phyloP scores from a whole-genome alignment of 352 stramenopile genomes.

The Pythium rishiriense region DNA sequence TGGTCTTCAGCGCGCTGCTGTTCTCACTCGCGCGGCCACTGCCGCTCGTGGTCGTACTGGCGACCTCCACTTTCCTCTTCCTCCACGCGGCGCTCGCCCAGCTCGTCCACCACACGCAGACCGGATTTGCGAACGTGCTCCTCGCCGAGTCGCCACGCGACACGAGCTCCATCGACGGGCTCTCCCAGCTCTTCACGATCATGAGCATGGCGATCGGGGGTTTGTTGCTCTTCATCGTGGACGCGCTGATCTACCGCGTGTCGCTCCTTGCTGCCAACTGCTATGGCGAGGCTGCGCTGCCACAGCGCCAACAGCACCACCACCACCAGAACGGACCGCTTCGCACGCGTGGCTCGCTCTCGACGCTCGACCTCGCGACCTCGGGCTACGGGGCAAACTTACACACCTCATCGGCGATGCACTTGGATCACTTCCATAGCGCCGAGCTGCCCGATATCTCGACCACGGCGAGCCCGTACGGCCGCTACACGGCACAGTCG shows the following conservation, averaged over 20 bases:
- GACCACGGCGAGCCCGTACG: conserved; percentile 17
- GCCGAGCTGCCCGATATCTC: conserved; percentile 23
- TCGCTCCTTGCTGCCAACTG: conserved; percentile 21
- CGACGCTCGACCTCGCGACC: conserved; percentile 14
- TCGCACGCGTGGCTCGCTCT: conserved; percentile 17
- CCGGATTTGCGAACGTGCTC: conserved; percentile 6
- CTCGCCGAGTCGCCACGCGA: not conserved
- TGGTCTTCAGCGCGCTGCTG: conserved; percentile 32
- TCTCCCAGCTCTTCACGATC: conserved; percentile 22
- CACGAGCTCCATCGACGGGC: not conserved
- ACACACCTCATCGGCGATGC: conserved; percentile 7
- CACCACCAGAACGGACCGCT: not conserved
- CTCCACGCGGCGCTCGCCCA: conserved; percentile 20
- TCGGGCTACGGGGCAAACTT: conserved; percentile 12
- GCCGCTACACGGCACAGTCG: conserved; percentile 3
- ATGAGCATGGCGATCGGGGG: conserved; percentile 20
- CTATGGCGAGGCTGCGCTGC: conserved; percentile 9
- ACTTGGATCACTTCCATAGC: conserved; percentile 5
- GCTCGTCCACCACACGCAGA: conserved; percentile 12
- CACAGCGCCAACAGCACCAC: conserved; percentile 4
- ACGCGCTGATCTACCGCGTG: conserved; percentile 27
- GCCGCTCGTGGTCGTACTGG: conserved; percentile 30
- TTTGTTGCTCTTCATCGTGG: conserved; percentile 22
- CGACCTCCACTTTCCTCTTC: conserved; percentile 29
- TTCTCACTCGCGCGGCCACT: conserved; percentile 25